Evolutionary conservation across 179 eudicot genomes (phyloP), one percentile per base, ranked within the genome.

Genomic region (Nepenthes alata): DNA sequence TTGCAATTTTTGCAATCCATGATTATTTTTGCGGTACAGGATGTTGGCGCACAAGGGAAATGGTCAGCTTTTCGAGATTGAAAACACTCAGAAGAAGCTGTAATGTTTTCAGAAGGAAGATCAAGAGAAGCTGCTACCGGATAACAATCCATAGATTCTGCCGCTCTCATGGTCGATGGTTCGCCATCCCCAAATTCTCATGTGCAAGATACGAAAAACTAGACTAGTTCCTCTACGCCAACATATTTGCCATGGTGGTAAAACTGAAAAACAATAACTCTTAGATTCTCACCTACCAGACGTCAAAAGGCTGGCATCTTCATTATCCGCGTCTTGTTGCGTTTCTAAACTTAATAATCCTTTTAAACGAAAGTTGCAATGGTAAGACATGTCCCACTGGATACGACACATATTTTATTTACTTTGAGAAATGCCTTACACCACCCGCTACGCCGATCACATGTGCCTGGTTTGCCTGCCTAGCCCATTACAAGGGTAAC

Each of bases 81-180:
- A 80, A 62, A 54, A 71, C 69, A 55, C 66, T 71, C 38, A 67
- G 57, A 62, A 63, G 70, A 73, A 67, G 73, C 74, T 67, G 73
- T 14, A 58, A 68, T 39, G 68, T 61, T 13, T 44, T 87, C 65
- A 65, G 50, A 60, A 84, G 61, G 35, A 79, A 80, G 76, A 72
- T 87, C 49, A 85, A 78, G 75, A 73, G 81, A 67, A 68, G 76
- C 51, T 81, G 78, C 56, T 80, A 81, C 56, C 76, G 78, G 74
- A 76, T 90, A 35, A 94, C 77, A 75, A 79, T 81, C 63, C 85
- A 59, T 34, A 67, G 77, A 54, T 81, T 89, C 67, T 74, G 69
- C 57, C 80, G 75, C 61, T 74, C 87, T 10, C 77, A 67, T 3
- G 73, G 71, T 55, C 75, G 63, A 45, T 87, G 86, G 82, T 62